A percentile compares a stretch with the other conserved stretches of the same genome.
Evolutionary conservation across 2,329 filamentous ascomycete species (phyloP).

Genomic region (Bertia moriformis): DNA sequence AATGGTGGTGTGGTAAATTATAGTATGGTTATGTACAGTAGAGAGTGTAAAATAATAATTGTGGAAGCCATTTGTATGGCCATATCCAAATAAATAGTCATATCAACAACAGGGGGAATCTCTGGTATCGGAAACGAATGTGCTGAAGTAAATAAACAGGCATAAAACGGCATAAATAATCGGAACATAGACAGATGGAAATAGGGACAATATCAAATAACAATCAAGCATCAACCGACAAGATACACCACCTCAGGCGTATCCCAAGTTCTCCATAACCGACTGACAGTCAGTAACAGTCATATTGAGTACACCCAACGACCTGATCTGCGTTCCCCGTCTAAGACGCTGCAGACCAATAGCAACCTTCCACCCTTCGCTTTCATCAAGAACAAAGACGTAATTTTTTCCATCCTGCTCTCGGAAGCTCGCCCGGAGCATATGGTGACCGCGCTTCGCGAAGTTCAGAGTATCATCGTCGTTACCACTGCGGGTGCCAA

Average conservation of each 20-base stretch:
- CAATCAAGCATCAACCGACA: background rate
- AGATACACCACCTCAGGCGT: constrained; percentile 1
- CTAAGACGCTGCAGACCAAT: constrained; percentile 38
- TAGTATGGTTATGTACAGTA: background rate
- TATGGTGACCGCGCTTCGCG: constrained; percentile 29
- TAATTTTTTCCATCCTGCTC: constrained; percentile 47
- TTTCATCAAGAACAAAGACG: constrained; percentile 41
- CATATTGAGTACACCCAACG: constrained; percentile 34
- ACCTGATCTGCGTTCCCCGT: constrained; percentile 37
- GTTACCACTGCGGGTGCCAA: constrained; percentile 5
- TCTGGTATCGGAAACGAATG: background rate
- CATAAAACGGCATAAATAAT: too few relatives aligned
- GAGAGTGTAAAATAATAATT: background rate
- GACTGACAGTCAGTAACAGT: constrained; percentile 10
- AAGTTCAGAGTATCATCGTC: constrained; percentile 14
- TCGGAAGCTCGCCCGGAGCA: constrained; percentile 40
- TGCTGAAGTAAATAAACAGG: background rate
- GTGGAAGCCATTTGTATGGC: too few relatives aligned
- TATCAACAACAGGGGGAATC: background rate
- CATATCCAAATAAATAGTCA: background rate
- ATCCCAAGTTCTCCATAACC: background rate
- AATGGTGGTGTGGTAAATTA: too few relatives aligned
- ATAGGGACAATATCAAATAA: background rate
- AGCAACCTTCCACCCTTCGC: constrained; percentile 48
- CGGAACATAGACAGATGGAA: background rate